phyloP scores from a whole-genome alignment of 1,284 basidiomycete genomes.

The Fistulina hepatica region DNA sequence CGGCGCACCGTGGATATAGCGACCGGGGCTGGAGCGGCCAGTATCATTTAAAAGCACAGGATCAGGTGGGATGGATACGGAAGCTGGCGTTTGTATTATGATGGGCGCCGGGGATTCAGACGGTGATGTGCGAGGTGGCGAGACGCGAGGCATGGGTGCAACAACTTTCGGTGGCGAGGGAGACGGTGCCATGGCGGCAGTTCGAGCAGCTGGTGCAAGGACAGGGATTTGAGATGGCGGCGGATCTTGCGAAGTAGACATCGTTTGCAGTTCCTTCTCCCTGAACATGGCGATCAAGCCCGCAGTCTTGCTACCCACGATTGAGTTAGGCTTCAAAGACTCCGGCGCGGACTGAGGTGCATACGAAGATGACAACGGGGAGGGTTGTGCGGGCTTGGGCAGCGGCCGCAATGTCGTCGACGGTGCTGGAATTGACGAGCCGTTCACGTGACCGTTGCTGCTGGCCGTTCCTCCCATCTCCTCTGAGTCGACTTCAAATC shows the following conservation, averaged over 20 bases:
- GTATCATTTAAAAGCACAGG: slow-evolving; percentile 32
- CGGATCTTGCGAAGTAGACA: slow-evolving; percentile 14
- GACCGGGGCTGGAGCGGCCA: slow-evolving; percentile 51
- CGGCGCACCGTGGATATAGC: slow-evolving; percentile 80
- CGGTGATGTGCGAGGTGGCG: slow-evolving; percentile 2
- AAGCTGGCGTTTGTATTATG: slow-evolving; percentile 7
- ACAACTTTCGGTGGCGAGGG: slow-evolving; percentile 14
- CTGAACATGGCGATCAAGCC: slow-evolving; percentile 75
- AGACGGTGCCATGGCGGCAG: slow-evolving; percentile 13
- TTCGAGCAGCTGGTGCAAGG: slow-evolving; percentile 14
- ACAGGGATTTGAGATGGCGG: slow-evolving; percentile 31
- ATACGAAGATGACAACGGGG: slow-evolving; percentile 6
- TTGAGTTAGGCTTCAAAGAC: too few species aligned
- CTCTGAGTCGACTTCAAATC: too few species aligned
- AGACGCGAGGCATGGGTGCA: slow-evolving; percentile 5
- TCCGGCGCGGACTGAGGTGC: slow-evolving; percentile 19
- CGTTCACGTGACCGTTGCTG: slow-evolving; percentile 5
- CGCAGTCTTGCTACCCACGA: slow-evolving; percentile 66
- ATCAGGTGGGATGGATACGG: slow-evolving; percentile 1
- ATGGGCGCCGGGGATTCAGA: slow-evolving; percentile 3
- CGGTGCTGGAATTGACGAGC: too few species aligned
- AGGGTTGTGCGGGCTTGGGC: slow-evolving; percentile 5
- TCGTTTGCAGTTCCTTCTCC: slow-evolving; percentile 43
- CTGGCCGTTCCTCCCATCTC: slow-evolving; percentile 15
- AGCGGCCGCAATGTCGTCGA: slow-evolving; percentile 1